These are phyloP conservation scores for Pseudozyma hubeiensis DNA, from an alignment of 1,284 basidiomycete species.

Conservation along the genomic window DNA sequence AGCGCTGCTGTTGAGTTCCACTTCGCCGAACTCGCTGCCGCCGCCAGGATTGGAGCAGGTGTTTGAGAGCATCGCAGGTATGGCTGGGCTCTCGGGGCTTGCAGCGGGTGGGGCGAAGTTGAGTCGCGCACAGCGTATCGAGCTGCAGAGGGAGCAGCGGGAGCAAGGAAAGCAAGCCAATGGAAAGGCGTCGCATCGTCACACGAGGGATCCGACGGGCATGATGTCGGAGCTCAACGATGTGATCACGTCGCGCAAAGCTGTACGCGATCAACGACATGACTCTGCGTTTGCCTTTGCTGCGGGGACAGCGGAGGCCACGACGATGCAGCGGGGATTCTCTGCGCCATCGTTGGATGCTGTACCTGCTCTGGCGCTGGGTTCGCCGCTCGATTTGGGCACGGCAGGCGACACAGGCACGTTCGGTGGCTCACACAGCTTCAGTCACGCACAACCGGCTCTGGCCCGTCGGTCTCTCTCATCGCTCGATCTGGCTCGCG, in stretches of 20 bases:
- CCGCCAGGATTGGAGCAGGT: slow-evolving; percentile 61
- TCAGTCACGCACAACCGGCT: slow-evolving; percentile 9
- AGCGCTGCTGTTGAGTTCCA: slow-evolving; percentile 41
- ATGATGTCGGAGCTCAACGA: slow-evolving; percentile 57
- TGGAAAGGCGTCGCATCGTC: slow-evolving; percentile 17
- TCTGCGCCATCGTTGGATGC: neutral
- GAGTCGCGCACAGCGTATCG: slow-evolving; percentile 59
- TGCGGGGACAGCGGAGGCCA: neutral
- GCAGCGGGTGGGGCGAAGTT: slow-evolving; percentile 20
- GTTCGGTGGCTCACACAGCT: slow-evolving; percentile 29
- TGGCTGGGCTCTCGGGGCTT: slow-evolving; percentile 20
- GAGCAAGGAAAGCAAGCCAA: slow-evolving; percentile 23
- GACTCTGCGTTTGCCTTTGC: slow-evolving; percentile 10
- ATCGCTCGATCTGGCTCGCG: slow-evolving; percentile 39
- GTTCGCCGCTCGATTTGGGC: slow-evolving; percentile 43
- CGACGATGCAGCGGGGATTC: neutral
- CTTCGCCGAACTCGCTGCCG: slow-evolving; percentile 56
- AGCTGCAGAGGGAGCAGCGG: slow-evolving; percentile 31
- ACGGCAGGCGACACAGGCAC: slow-evolving; percentile 29
- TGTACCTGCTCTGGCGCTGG: slow-evolving; percentile 20
- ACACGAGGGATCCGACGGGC: slow-evolving; percentile 31
- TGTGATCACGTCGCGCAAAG: slow-evolving; percentile 46
- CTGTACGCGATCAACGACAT: slow-evolving; percentile 30
- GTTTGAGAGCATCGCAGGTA: slow-evolving; percentile 60
- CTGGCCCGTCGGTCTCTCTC: slow-evolving; percentile 29